Conservation (phyloP, 2,329 filamentous ascomycete species). For the Aureobasidium sp. region DNA sequence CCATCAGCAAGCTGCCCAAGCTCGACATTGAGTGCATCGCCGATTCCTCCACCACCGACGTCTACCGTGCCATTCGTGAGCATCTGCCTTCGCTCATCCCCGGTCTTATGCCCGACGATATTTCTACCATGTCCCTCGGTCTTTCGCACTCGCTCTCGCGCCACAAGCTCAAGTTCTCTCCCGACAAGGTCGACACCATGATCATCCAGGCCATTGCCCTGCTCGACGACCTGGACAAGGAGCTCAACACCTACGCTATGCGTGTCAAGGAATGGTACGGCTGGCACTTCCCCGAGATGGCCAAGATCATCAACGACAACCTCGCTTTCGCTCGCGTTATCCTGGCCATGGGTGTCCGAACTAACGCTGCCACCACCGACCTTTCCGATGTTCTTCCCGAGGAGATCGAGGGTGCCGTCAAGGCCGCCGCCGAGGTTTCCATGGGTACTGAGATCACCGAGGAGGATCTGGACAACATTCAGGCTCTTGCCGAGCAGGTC, state of each 20-base stretch:
- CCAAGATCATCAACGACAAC: conserved; percentile 95
- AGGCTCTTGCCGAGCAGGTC: conserved; percentile 85
- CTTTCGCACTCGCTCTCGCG: conserved; percentile 93
- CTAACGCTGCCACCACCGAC: conserved; percentile 67
- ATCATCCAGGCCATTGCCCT: conserved; percentile 95
- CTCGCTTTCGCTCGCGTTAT: conserved; percentile 87
- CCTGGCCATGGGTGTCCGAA: conserved; percentile 79
- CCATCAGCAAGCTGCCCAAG: conserved; percentile 86
- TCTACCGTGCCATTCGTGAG: conserved; percentile 90
- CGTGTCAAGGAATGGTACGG: conserved; percentile 99
- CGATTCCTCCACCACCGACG: conserved; percentile 74
- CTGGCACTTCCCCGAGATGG: conserved; percentile 99
- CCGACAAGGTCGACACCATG: conserved; percentile 99
- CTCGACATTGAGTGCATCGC: conserved; percentile 79
- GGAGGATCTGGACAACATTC: conserved; percentile 89
- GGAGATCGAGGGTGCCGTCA: conserved; percentile 86
- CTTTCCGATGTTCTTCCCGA: conserved; percentile 89
- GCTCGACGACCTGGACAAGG: conserved; percentile 95
- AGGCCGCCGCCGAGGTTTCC: conserved; percentile 89
- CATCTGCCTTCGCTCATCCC: conserved; percentile 87
- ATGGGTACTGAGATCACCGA: conserved; percentile 97
- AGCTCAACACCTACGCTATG: conserved; percentile 98
- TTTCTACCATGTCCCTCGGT: conserved; percentile 92
- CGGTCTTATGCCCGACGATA: conserved; percentile 73
- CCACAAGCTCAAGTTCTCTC: conserved; percentile 97